Evolutionary conservation across 2,329 filamentous ascomycete species (phyloP).

Genomic region (Talaromyces sp.): DNA sequence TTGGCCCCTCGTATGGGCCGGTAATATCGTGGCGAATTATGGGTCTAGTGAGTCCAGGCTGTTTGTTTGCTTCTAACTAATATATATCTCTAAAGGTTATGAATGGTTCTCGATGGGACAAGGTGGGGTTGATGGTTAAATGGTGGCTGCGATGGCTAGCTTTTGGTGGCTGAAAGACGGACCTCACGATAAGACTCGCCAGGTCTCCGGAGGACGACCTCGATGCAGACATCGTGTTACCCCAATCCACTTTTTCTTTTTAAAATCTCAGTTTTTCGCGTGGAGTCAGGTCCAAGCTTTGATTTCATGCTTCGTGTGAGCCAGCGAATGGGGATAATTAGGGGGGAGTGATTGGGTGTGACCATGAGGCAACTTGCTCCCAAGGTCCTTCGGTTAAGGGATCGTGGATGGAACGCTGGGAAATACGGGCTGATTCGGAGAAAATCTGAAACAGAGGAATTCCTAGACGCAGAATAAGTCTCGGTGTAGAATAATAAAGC

Average conservation of each 20-base stretch:
- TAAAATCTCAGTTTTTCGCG: neutral
- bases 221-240: too few species aligned
- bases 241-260: neutral
- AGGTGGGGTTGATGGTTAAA: too few species aligned
- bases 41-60: neutral
- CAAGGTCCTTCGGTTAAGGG: slow-evolving; percentile 25
- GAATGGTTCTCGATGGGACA: too few species aligned
- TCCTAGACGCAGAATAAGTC: neutral
- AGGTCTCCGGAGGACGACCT: too few species aligned
- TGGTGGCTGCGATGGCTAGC: too few species aligned
- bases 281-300: slow-evolving; percentile 4
- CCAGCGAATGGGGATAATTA: neutral
- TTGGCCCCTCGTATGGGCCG: slow-evolving; percentile 11
- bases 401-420: slow-evolving; percentile 5
- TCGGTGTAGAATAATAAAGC: too few species aligned
- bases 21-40: neutral
- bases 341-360: slow-evolving; percentile 15
- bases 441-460: too few species aligned
- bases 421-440: neutral
- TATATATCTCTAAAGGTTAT: too few species aligned
- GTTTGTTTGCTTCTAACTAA: too few species aligned
- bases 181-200: too few species aligned
- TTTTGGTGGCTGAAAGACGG: too few species aligned
- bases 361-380: slow-evolving; percentile 10
- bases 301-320: slow-evolving; percentile 4